Evolutionary conservation across 1,284 basidiomycete species (phyloP).

Genomic region (Kalmanozyma brasiliensis): DNA sequence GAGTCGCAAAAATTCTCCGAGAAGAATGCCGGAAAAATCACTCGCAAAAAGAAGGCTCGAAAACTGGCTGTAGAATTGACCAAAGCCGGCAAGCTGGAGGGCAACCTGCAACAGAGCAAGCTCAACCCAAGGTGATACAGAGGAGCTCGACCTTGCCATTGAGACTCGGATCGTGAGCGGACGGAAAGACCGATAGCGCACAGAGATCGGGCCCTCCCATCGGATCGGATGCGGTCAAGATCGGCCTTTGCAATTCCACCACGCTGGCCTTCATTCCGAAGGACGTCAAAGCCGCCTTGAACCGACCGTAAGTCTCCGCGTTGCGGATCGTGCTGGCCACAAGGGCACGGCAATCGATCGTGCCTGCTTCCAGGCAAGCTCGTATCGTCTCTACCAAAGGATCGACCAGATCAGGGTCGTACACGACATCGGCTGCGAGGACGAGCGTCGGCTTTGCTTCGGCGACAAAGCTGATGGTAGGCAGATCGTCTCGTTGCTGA

Average conservation of each 20-base stretch:
- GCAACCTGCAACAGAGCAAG: neutral
- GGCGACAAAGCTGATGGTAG: slow-evolving; percentile 32
- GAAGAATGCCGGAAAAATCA: neutral
- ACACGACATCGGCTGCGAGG: slow-evolving; percentile 52
- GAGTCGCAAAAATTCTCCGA: slow-evolving; percentile 7
- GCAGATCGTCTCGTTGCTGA: slow-evolving; percentile 39
- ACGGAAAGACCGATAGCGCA: slow-evolving; percentile 26
- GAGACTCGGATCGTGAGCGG: slow-evolving; percentile 24
- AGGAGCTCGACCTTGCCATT: slow-evolving; percentile 42
- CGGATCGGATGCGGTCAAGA: neutral
- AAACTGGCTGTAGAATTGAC: slow-evolving; percentile 7
- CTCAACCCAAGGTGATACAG: slow-evolving; percentile 16
- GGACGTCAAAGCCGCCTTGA: slow-evolving; percentile 24
- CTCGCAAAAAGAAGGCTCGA: neutral
- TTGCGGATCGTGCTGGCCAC: slow-evolving; percentile 50
- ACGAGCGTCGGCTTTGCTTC: slow-evolving; percentile 37
- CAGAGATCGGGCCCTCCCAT: slow-evolving; percentile 1
- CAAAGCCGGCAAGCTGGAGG: too few species aligned
- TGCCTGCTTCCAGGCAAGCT: slow-evolving; percentile 26
- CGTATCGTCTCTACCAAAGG: slow-evolving; percentile 43
- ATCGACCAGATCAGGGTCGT: slow-evolving; percentile 46
- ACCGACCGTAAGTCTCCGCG: slow-evolving; percentile 31
- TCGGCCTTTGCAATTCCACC: slow-evolving; percentile 12
- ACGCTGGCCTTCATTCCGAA: slow-evolving; percentile 14
- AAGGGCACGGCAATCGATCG: slow-evolving; percentile 24